Conservation (phyloP, 352 stramenopile species). For the Pythium aquatile region DNA sequence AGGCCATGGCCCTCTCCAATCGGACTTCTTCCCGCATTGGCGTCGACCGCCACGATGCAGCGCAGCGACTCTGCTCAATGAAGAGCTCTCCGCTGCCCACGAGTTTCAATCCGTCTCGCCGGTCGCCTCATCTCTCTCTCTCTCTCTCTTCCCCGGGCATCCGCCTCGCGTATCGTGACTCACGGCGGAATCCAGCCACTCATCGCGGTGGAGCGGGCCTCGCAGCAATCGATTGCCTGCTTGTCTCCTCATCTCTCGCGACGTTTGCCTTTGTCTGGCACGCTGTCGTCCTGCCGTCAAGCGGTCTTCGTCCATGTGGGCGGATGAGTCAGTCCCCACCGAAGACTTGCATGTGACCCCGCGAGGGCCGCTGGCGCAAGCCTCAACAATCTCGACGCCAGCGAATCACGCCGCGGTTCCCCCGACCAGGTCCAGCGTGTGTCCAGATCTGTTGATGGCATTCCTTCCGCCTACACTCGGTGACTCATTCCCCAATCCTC, state of each 20-base stretch:
- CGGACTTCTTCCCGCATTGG: background rate
- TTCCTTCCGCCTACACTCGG: background rate
- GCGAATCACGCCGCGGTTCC: too few relatives aligned
- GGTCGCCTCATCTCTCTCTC: constrained; percentile 1
- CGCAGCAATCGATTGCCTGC: background rate
- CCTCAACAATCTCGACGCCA: background rate
- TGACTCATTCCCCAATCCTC: constrained; percentile 11
- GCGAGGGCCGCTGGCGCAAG: background rate
- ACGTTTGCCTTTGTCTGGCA: background rate
- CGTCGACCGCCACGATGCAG: background rate
- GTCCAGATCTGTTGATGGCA: too few relatives aligned
- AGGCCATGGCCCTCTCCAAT: background rate
- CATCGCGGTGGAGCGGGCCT: background rate
- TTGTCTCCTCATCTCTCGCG: background rate
- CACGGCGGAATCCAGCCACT: too few relatives aligned
- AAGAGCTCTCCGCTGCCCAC: background rate
- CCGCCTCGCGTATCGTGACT: too few relatives aligned
- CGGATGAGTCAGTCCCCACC: background rate
- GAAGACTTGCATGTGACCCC: background rate
- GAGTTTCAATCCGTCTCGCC: background rate
- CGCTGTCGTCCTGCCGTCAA: background rate
- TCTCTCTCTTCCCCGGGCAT: background rate
- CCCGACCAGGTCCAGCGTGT: too few relatives aligned
- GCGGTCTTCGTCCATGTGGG: background rate
- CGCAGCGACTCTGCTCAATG: too few relatives aligned